Evolutionary conservation across 352 stramenopile species (phyloP), one percentile per base, ranked within the genome.

Genomic region (Plasmopara muralis): DNA sequence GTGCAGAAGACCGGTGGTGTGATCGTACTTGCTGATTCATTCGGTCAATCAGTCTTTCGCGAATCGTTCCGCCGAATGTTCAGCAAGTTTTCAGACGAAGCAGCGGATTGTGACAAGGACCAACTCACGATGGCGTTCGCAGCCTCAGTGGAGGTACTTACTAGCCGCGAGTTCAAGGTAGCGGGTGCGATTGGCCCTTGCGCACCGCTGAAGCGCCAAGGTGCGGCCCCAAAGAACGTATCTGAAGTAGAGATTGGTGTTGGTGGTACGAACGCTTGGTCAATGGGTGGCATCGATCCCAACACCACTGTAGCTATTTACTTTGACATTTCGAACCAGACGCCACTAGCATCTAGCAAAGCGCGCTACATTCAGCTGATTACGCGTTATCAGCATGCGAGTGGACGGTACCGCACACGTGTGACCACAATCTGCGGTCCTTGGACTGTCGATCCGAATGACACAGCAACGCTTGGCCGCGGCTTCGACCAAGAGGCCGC

Each of bases 401-500:
- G 85, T 47, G 97, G 97, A 28, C 79, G 77, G 25, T 98, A 97
- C 65, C 83, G 97, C 44, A 91, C 98, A 39, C 87, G 97, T 54
- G 91, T 98, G 40, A 99, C 96, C 9, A 99, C 97, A 6, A 79
- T 99, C 14, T 98, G 94, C 62, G 97, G 96, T 34, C 81, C 86
- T 28, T 98, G 96, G 95, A 89, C 89, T 9, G 80, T 86, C 30
- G 93, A 98, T 60, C 75, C 92, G 55, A 95, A 94, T 61, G 88
- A 97, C 57, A 85, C 93, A 49, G 79, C 65, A 29, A 95, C 93
- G 9, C 67, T 99, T n/a, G 93, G 95, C 49, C 76, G 78, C 10
- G 87, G 86, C 48, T 99, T 99, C 73, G 97, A 99, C 77, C 97
- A 99, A 74, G 97, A 99, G 62, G 97, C 96, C 10, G 95, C 97